Evolutionary conservation across 441 rosid species (phyloP).

Genomic region (Aquilaria agallochum): DNA sequence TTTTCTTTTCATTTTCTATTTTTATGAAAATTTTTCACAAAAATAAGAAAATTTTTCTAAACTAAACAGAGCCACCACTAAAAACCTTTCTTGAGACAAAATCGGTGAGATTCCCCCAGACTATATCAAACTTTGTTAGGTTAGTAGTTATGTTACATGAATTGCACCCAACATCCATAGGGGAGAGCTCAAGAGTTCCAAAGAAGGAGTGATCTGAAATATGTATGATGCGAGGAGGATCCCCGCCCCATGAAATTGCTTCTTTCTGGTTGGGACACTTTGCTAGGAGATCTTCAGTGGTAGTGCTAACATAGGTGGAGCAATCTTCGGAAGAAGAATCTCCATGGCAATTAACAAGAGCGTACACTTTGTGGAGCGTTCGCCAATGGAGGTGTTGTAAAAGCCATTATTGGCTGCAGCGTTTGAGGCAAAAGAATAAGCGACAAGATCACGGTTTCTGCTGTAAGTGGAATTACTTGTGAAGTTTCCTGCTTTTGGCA

Average conservation of each 20-base stretch:
- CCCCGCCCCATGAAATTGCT: conserved; percentile 21
- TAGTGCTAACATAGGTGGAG: conserved; percentile 12
- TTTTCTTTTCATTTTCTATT: too few relatives aligned
- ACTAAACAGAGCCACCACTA: conserved; percentile 1
- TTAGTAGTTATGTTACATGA: conserved; percentile 2
- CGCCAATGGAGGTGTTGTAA: conserved; percentile 24
- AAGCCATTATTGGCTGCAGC: conserved; percentile 19
- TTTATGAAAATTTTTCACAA: too few relatives aligned
- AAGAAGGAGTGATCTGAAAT: conserved; percentile 14
- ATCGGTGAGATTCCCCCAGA: conserved; percentile 19
- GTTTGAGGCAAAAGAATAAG: conserved; percentile 23
- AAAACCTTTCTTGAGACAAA: conserved; percentile 4
- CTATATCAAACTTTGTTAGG: conserved; percentile 17
- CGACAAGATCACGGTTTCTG: conserved; percentile 12
- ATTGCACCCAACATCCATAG: neutral
- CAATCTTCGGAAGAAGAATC: conserved; percentile 18
- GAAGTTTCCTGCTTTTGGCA: conserved; percentile 11
- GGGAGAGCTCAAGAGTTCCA: conserved; percentile 17
- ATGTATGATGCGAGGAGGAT: conserved; percentile 22
- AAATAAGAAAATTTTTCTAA: too few relatives aligned
- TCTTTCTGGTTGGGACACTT: conserved; percentile 19
- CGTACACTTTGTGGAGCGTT: conserved; percentile 21
- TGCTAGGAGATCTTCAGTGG: neutral
- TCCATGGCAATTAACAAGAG: conserved; percentile 28
- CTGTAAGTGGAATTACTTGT: conserved; percentile 7